Percentiles rank a stretch among this genome's conserved stretches.
These are phyloP conservation scores for Spathaspora sp. DNA, from an alignment of 1,139 yeast species.

Conservation along the genomic window DNA sequence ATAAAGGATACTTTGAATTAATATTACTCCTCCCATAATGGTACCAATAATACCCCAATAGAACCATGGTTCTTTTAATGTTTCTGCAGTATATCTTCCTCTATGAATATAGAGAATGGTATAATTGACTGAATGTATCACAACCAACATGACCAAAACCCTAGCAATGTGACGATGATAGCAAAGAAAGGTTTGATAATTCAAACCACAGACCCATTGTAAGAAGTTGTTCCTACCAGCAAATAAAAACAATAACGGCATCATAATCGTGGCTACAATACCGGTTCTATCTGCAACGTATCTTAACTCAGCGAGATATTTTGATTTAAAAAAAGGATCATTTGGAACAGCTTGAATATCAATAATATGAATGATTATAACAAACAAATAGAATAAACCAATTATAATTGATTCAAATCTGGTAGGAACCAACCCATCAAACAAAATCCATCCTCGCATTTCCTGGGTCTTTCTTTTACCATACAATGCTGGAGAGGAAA, in stretches of 20 bases:
- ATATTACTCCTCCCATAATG: conserved; percentile 33
- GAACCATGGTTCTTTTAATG: conserved; percentile 21
- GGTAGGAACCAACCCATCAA: conserved; percentile 29
- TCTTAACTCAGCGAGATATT: conserved; percentile 21
- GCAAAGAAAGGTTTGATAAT: conserved; percentile 33
- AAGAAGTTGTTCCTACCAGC: conserved; percentile 47
- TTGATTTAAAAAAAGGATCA: conserved; percentile 25
- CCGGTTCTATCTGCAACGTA: conserved; percentile 35
- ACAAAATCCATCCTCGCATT: conserved; percentile 17
- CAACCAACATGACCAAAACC: conserved; percentile 25
- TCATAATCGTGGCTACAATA: conserved; percentile 26
- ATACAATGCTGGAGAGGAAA: conserved; percentile 33
- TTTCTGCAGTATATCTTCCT: not conserved
- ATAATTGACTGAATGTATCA: conserved; percentile 28
- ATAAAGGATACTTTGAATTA: conserved; percentile 36
- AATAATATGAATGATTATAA: conserved; percentile 35
- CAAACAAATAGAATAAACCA: conserved; percentile 43
- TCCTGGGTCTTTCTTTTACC: conserved; percentile 25
- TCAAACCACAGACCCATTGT: conserved; percentile 42
- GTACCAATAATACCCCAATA: conserved; percentile 34
- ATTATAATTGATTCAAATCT: conserved; percentile 23
- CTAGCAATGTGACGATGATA: conserved; percentile 43
- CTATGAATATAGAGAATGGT: not conserved
- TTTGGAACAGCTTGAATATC: conserved; percentile 18
- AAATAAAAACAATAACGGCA: conserved; percentile 38